Evolutionary conservation across 78 protist species (phyloP), one percentile per base, ranked within the genome.

Genomic region (Cavenderia fasciculata): DNA sequence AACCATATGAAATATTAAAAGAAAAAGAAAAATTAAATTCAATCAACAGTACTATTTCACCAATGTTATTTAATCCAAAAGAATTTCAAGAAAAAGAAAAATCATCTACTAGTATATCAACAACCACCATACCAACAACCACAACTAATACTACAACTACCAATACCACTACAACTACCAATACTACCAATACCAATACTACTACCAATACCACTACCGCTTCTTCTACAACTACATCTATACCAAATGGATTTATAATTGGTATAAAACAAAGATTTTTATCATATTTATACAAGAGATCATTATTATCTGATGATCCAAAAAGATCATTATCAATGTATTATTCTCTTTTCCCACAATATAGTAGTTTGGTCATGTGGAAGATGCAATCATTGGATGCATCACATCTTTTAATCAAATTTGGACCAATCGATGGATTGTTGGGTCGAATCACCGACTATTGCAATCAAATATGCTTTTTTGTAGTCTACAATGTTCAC

Each of bases 351-450:
- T 82, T 54, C 43, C 89, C 68, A 34, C 89, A 82, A 23, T 82
- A 82, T 82, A 54, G 89, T 57, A 82, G 59, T 33, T 56, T 82
- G 66, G 89, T 82, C 21, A 82, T 82, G 77, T 82, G 89, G 89
- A 82, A 82, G 62, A 82, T 82, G 89, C 89, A 82, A 56, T 82
- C 89, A 43, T 43, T 82, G 77, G 89, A 82, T 43, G 89, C 89
- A 2, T 68, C 75, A 25, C 89, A 82, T 43, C 46, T 82, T 12
- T 31, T 82, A 38, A 82, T 82, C 49, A 82, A 82, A 43, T 82
- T 57, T 59, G 89, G 89, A 11, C 61, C 89, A 11, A 82, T 82
- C 31, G 89, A 82, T 29, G 89, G 89, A 14, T 34, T 82, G 18
- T 54, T 82, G 63, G 89, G 89, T 16, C n/a, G 89, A 41, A 49